Conservation (phyloP, 2,329 filamentous ascomycete species). For the Herpotrichia juniperi region DNA sequence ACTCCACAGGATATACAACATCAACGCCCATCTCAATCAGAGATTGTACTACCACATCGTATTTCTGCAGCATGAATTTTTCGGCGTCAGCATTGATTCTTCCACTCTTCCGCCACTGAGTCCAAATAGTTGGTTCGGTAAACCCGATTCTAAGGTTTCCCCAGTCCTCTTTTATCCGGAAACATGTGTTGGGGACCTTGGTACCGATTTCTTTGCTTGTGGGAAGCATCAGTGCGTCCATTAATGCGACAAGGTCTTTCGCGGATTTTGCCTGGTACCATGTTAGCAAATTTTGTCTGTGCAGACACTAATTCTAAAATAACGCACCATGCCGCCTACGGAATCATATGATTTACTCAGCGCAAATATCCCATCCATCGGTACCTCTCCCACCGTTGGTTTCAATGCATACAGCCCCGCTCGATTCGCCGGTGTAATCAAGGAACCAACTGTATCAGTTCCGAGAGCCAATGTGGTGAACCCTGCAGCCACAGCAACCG, state of each 20-base stretch:
- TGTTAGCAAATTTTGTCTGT: slow-evolving; percentile 41
- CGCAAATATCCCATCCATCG: slow-evolving; percentile 44
- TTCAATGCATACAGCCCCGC: slow-evolving; percentile 49
- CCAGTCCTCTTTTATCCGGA: slow-evolving; percentile 41
- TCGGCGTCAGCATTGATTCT: slow-evolving; percentile 44
- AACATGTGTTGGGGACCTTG: slow-evolving; percentile 27
- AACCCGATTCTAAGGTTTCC: slow-evolving; percentile 40
- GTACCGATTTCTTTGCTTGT: slow-evolving; percentile 32
- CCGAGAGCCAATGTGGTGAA: slow-evolving; percentile 49
- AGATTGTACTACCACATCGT: slow-evolving; percentile 41
- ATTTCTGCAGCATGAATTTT: slow-evolving; percentile 45
- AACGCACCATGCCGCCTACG: slow-evolving; percentile 38
- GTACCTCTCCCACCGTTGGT: slow-evolving; percentile 41
- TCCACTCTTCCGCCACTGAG: slow-evolving; percentile 39
- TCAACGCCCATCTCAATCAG: slow-evolving; percentile 45
- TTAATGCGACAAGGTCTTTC: slow-evolving; percentile 41
- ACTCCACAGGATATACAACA: slow-evolving; percentile 41
- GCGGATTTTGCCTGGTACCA: slow-evolving; percentile 40
- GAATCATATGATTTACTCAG: slow-evolving; percentile 43
- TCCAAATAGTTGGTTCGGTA: slow-evolving; percentile 44
- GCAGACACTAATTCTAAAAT: not conserved
- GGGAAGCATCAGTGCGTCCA: slow-evolving; percentile 41
- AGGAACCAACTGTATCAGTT: slow-evolving; percentile 48
- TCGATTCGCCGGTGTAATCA: slow-evolving; percentile 48
- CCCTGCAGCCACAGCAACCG: slow-evolving; percentile 47